Conservation (phyloP, 2,329 filamentous ascomycete genomes). For the Arthrobotrys musiformis region DNA sequence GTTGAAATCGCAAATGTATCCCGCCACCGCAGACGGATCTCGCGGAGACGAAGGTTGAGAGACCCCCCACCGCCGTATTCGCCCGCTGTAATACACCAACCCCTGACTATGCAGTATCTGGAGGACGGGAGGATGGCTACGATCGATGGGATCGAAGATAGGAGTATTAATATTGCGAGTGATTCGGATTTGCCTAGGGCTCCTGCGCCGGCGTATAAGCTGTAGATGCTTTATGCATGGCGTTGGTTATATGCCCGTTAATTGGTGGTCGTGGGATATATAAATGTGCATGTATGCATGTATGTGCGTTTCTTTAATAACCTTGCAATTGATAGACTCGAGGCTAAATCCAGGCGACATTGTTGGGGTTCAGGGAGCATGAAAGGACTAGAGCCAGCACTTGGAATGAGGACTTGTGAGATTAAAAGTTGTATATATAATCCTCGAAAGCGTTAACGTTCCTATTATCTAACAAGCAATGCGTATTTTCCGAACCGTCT, state of each 20-base stretch:
- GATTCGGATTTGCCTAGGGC: conserved; percentile 6
- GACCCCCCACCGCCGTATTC: conserved; percentile 33
- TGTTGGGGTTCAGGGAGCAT: no score
- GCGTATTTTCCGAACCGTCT: no score
- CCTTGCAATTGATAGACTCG: no score
- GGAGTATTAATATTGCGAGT: neutral
- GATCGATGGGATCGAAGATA: neutral
- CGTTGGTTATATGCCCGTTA: neutral
- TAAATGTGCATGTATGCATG: neutral
- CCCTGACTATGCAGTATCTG: neutral
- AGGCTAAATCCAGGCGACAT: no score
- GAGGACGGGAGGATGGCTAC: neutral
- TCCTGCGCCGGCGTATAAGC: conserved; percentile 28
- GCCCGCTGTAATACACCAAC: neutral
- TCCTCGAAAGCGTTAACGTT: no score
- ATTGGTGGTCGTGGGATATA: neutral
- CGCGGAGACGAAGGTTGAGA: neutral
- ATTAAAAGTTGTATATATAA: no score
- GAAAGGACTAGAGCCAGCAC: no score
- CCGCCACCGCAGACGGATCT: neutral
- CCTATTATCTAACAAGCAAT: no score
- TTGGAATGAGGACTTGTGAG: no score
- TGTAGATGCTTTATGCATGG: neutral
- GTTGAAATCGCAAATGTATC: neutral
- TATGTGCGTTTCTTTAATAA: no score